Evolutionary conservation across 108 stramenopile species (phyloP).

Genomic region (Cyclotella atomus): DNA sequence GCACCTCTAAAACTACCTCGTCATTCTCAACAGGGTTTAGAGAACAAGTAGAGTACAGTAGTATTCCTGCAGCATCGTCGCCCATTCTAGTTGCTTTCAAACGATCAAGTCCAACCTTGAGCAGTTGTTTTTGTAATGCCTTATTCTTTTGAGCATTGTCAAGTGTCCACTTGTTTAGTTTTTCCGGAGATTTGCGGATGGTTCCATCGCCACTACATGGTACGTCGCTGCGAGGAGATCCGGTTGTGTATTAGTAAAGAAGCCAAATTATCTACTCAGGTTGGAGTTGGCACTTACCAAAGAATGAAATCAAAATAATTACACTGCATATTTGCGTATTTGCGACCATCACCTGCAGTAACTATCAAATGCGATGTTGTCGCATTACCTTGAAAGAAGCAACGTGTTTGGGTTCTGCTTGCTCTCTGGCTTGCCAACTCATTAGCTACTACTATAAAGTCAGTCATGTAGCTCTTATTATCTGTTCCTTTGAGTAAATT

Average conservation of each 20-base stretch:
- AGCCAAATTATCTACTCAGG: too few relatives aligned
- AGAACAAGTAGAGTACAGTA: slow-evolving; percentile 40
- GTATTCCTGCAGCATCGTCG: slow-evolving; percentile 12
- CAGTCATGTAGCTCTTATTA: not conserved
- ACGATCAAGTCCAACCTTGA: slow-evolving; percentile 22
- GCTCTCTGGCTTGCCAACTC: slow-evolving; percentile 44
- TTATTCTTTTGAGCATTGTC: slow-evolving; percentile 23
- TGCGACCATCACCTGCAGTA: slow-evolving; percentile 14
- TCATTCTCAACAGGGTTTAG: slow-evolving; percentile 45
- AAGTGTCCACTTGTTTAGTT: slow-evolving; percentile 12
- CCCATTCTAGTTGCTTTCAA: slow-evolving; percentile 5
- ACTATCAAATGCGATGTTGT: slow-evolving; percentile 17
- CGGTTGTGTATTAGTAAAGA: too few relatives aligned
- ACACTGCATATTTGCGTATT: slow-evolving; percentile 6
- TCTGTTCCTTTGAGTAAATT: slow-evolving; percentile 6
- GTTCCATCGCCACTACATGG: slow-evolving; percentile 25
- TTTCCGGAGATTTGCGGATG: slow-evolving; percentile 22
- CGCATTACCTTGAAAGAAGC: slow-evolving; percentile 7
- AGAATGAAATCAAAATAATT: slow-evolving; percentile 23
- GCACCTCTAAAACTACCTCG: slow-evolving; percentile 17
- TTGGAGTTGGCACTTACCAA: too few relatives aligned
- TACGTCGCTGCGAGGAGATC: too few relatives aligned
- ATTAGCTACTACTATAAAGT: slow-evolving; percentile 42
- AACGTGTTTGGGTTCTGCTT: slow-evolving; percentile 8
- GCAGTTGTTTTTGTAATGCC: slow-evolving; percentile 13